Evolutionary conservation across 768 basidiomycete species (phyloP).

Genomic region (Leccinellum luteum): DNA sequence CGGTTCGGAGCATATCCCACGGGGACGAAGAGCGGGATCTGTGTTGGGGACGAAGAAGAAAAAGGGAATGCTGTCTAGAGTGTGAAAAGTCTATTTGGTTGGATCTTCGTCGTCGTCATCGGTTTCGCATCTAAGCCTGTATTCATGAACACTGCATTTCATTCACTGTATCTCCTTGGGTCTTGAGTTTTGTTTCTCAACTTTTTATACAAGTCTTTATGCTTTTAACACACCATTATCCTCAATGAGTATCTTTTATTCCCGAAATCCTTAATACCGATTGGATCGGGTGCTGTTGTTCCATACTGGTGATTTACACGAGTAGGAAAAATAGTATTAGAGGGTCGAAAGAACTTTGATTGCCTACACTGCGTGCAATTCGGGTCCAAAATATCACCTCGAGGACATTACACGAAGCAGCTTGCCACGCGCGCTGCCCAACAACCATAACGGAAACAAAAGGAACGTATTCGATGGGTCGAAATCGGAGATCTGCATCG

Average conservation of each 20-base stretch:
- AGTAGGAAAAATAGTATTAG: not conserved
- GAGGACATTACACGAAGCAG: not conserved
- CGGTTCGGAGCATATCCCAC: constrained; percentile 58
- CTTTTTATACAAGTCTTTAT: not conserved
- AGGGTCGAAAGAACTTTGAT: not conserved
- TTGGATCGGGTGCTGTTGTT: not conserved
- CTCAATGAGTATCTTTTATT: not conserved
- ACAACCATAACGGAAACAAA: not conserved
- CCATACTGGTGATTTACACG: not conserved
- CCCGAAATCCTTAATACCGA: not conserved
- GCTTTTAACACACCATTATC: not conserved
- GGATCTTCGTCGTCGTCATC: not conserved
- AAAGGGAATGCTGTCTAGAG: constrained; percentile 14
- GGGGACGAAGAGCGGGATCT: constrained; percentile 52
- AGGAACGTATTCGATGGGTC: not conserved
- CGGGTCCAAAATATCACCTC: not conserved
- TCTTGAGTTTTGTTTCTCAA: not conserved
- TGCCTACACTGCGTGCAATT: not conserved
- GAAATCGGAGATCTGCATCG: not conserved
- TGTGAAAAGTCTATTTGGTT: not conserved
- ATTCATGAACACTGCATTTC: not conserved
- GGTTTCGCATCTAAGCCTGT: not conserved
- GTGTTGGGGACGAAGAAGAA: constrained; percentile 28
- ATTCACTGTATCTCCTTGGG: not conserved
- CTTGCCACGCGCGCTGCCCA: not conserved